Evolutionary conservation across 2,329 filamentous ascomycete species (phyloP), one percentile per base, ranked within the genome.

Genomic region (Ramularia endophylla): DNA sequence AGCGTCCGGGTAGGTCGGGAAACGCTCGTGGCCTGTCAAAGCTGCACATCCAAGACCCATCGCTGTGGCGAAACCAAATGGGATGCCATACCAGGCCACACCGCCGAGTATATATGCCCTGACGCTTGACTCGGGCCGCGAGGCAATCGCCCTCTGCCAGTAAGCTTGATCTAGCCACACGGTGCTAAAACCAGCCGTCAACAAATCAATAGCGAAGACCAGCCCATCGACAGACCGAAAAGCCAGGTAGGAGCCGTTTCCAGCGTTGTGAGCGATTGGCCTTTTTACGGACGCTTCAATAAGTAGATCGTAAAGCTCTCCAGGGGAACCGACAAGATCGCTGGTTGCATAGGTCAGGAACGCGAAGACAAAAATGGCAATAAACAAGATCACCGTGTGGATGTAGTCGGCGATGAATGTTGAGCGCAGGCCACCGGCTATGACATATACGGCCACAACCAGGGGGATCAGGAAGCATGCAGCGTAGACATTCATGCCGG

Each of bases 11-110:
- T 65, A 69, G 0, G 68, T 71, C 5, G 68, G 69, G 36, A 69
- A 72, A 3, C 50, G 51, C 1, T 66, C 66, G 18, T 64, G 63
- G 39, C 64, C 55, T 3, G 62, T 66, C n/a, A 72, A 58, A 5
- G 68, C 70, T 1, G 65, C 65, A 4, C 65, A 65, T 1, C 66
- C 68, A 2, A 73, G 60, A 9, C 70, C 70, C 40, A 73, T 55
- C 1, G 68, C 70, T 2, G 70, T 71, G 1, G 67, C 64, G 47
- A 71, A 68, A 2, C 62, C 64, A 36, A 69, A 72, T 0, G 70
- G 70, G 13, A 73, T 70, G 4, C 66, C 70, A 44, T 71, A 71
- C 64, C 69, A 72, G 3, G 67, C 68, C 5, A 73, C 52, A 0
- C 69, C 68, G 13, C 67, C 69, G 3, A 73, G 57, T 19, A 60